Evolutionary conservation across 2,329 filamentous ascomycete genomes (phyloP).

Genomic region (Tolypocladium amazonense): DNA sequence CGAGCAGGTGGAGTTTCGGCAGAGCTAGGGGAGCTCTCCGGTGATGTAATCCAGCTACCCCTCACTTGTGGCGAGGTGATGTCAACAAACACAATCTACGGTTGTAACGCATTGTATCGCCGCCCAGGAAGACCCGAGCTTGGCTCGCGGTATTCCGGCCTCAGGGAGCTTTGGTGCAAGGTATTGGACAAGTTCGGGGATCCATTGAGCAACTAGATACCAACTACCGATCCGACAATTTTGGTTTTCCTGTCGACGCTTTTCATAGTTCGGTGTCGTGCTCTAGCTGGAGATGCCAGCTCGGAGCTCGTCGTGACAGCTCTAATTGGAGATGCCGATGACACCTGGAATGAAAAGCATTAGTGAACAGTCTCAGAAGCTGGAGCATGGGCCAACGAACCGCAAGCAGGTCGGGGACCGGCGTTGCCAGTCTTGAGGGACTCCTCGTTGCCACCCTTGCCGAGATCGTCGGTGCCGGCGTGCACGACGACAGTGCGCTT

Average conservation of each 20-base stretch:
- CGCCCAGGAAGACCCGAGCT: not conserved
- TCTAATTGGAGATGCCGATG: slow-evolving; percentile 75
- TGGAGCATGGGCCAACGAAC: slow-evolving; percentile 38
- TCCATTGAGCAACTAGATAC: not conserved
- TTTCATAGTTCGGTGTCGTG: not conserved
- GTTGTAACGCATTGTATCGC: no score
- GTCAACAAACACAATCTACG: not conserved
- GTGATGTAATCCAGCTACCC: not conserved
- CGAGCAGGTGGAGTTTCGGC: not conserved
- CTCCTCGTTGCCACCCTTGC: slow-evolving; percentile 84
- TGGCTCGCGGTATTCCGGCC: not conserved
- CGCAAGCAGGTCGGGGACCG: slow-evolving; percentile 85
- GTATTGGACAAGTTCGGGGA: not conserved
- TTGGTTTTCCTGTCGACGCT: not conserved
- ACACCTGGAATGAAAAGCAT: slow-evolving; percentile 46
- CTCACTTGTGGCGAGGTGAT: not conserved
- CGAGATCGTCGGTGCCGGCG: slow-evolving; percentile 91
- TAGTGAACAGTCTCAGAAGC: not conserved
- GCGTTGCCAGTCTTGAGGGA: slow-evolving; percentile 98
- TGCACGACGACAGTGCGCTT: slow-evolving; percentile 93
- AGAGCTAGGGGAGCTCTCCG: not conserved
- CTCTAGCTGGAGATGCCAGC: not conserved
- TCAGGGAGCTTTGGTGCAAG: not conserved
- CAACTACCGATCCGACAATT: not conserved
- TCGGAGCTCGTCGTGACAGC: not conserved